Evolutionary conservation across 306 rosid genomes (phyloP).

Genomic region (Trifolium fragiferum): DNA sequence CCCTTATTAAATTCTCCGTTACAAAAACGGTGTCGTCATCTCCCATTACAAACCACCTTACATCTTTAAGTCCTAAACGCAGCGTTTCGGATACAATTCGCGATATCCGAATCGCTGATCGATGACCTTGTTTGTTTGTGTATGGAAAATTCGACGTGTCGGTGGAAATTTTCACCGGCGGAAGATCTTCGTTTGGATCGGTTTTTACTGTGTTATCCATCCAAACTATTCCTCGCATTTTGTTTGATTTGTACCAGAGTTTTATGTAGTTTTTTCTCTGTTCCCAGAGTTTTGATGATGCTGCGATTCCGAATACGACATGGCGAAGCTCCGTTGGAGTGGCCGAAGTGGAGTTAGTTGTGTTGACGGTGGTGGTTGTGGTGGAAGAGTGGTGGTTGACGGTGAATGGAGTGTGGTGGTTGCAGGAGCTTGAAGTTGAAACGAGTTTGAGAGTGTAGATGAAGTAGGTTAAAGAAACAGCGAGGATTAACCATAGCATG

Average conservation of each 20-base stretch:
- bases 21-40: conserved; percentile 97
- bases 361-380: conserved; percentile 18
- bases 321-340: conserved; percentile 60
- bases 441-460: conserved; percentile 76
- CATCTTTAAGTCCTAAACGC: conserved; percentile 65
- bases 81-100: conserved; percentile 88
- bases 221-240: conserved; percentile 91
- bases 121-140: conserved; percentile 83
- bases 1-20: conserved; percentile 68
- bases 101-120: conserved; percentile 91
- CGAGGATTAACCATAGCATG: conserved; percentile 70
- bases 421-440: conserved; percentile 63
- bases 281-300: conserved; percentile 85
- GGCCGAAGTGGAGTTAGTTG: background rate
- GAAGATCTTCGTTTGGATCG: conserved; percentile 48
- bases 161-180: conserved; percentile 69
- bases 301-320: conserved; percentile 90
- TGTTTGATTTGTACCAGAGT: conserved; percentile 71
- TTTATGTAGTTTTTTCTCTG: conserved; percentile 83
- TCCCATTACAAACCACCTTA: conserved; percentile 96
- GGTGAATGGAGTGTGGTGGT: conserved; percentile 50
- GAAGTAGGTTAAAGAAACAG: conserved; percentile 69
- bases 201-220: conserved; percentile 58
- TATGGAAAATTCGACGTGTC: conserved; percentile 69
- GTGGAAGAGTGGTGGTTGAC: conserved; percentile 27